These are phyloP conservation scores for Candida khao-thaluensis DNA, from an alignment of 805 yeast genomes.

Conservation along the genomic window DNA sequence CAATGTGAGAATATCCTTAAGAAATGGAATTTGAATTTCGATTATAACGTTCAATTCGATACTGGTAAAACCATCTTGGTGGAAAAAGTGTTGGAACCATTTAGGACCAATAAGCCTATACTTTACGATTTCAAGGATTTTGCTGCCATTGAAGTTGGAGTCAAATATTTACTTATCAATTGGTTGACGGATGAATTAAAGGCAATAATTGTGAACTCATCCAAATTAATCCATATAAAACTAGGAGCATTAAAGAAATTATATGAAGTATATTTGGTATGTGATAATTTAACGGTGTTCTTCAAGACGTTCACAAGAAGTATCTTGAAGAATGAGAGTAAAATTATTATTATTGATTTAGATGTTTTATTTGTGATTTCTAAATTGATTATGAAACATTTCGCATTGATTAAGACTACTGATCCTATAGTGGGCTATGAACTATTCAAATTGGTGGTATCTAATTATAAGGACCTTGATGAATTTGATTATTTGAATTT, in stretches of 20 bases:
- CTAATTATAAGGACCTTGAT: constrained; percentile 36
- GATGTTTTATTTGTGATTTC: constrained; percentile 40
- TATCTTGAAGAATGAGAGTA: constrained; percentile 39
- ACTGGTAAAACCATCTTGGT: constrained; percentile 34
- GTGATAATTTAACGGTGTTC: constrained; percentile 42
- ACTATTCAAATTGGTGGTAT: constrained; percentile 32
- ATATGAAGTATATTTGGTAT: constrained; percentile 33
- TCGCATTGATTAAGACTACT: constrained; percentile 30
- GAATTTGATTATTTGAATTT: constrained; percentile 36
- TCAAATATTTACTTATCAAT: constrained; percentile 45
- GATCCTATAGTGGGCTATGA: constrained; percentile 34
- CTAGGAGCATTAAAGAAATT: constrained; percentile 30
- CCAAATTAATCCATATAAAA: constrained; percentile 36
- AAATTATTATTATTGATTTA: constrained; percentile 39
- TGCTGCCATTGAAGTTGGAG: constrained; percentile 36
- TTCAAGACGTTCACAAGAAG: constrained; percentile 35
- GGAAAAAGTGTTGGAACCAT: constrained; percentile 30
- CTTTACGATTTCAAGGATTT: constrained; percentile 15
- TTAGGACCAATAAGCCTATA: constrained; percentile 22
- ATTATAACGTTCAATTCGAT: constrained; percentile 37
- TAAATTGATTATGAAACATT: constrained; percentile 30
- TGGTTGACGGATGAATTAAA: constrained; percentile 49
- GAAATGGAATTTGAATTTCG: constrained; percentile 38
- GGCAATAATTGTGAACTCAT: constrained; percentile 29
- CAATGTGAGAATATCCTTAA: constrained; percentile 57